Percentiles rank a stretch among this genome's conserved stretches.
Conservation (phyloP, 1,284 basidiomycete genomes). For the Leccinum pachyderme region DNA sequence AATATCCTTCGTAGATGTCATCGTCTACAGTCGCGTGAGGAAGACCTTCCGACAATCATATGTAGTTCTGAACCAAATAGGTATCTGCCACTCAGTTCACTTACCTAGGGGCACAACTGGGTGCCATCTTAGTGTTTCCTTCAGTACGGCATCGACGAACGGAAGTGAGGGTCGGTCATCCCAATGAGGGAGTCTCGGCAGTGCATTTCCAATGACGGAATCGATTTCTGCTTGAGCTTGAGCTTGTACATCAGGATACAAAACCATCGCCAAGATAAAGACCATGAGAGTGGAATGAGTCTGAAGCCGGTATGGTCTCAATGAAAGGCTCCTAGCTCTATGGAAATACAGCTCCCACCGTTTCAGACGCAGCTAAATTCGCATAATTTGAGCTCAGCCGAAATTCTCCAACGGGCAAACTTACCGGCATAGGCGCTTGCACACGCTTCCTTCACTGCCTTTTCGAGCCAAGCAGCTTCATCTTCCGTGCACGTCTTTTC, state of each 20-base stretch:
- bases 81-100: neutral
- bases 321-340: constrained; percentile 6
- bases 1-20: constrained; percentile 42
- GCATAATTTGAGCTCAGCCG: neutral
- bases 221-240: constrained; percentile 43
- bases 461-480: constrained; percentile 16
- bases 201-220: constrained; percentile 34
- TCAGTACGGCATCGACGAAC: constrained; percentile 48
- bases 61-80: neutral
- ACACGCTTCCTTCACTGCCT: constrained; percentile 19
- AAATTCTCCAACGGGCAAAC: neutral
- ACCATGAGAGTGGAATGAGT: constrained; percentile 43
- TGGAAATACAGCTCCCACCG: constrained; percentile 14
- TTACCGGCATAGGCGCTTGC: constrained; percentile 16
- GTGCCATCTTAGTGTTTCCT: constrained; percentile 52
- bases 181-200: constrained; percentile 37
- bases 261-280: constrained; percentile 50
- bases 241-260: constrained; percentile 36
- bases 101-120: constrained; percentile 39
- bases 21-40: constrained; percentile 43
- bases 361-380: constrained; percentile 21
- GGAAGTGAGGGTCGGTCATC: constrained; percentile 38
- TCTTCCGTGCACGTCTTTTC: constrained; percentile 2
- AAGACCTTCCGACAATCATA: constrained; percentile 23
- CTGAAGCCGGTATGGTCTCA: constrained; percentile 25